A percentile compares a stretch with the other conserved stretches of the same genome.
Evolutionary conservation across 148 eudicot genomes (phyloP).

Genomic region (Dysphania ambrosioides): DNA sequence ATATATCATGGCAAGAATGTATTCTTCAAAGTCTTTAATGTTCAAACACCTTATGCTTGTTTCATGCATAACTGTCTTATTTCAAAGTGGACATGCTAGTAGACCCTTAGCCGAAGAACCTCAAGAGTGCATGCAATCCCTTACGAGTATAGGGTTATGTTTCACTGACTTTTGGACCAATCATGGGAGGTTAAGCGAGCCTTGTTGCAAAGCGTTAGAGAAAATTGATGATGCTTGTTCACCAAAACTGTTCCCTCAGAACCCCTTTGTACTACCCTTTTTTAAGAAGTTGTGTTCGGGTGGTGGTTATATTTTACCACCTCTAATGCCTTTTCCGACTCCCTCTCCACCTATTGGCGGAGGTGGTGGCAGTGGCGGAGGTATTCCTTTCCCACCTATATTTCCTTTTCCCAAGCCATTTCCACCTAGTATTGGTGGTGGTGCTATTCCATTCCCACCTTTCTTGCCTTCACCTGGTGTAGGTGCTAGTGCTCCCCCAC

Average conservation of each 20-base stretch:
- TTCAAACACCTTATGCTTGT: background rate
- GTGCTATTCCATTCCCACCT: background rate
- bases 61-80: background rate
- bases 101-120: background rate
- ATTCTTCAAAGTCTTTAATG: background rate
- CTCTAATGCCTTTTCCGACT: background rate
- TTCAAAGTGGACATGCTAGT: background rate
- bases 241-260: background rate
- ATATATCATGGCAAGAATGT: background rate
- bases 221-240: slow-evolving; percentile 6
- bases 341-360: background rate
- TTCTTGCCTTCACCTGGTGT: background rate
- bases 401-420: background rate
- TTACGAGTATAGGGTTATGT: background rate
- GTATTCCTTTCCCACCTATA: background rate
- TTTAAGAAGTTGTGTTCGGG: slow-evolving; percentile 4
- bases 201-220: background rate
- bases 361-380: background rate
- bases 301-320: background rate
- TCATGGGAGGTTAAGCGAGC: slow-evolving; percentile 5
- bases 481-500: slow-evolving; percentile 1
- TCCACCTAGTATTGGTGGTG: background rate
- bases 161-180: background rate
- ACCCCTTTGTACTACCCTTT: background rate
- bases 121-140: slow-evolving; percentile 1